Conservation (phyloP, 148 eudicot species). For the Rheum nobile region DNA sequence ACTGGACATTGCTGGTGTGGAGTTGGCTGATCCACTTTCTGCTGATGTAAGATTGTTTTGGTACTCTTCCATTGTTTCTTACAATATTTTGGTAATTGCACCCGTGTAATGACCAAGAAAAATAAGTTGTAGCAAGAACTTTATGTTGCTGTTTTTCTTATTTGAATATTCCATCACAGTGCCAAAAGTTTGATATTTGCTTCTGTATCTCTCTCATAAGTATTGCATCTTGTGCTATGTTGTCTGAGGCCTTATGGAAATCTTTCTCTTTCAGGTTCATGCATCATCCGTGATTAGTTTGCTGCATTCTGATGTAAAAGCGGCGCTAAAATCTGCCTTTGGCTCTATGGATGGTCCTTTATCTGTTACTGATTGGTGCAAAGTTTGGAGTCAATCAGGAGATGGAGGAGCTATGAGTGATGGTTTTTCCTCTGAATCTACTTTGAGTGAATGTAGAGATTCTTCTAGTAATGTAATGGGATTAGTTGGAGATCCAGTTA, state of each 20-base stretch:
- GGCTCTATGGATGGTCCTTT: slow-evolving; percentile 81
- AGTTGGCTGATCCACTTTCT: slow-evolving; percentile 78
- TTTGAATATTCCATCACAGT: neutral
- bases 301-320: slow-evolving; percentile 72
- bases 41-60: slow-evolving; percentile 54
- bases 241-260: slow-evolving; percentile 3
- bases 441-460: slow-evolving; percentile 67
- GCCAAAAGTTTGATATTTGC: neutral
- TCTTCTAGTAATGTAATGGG: slow-evolving; percentile 42
- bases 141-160: neutral
- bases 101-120: neutral
- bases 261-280: slow-evolving; percentile 57
- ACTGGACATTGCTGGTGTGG: slow-evolving; percentile 85
- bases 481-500: slow-evolving; percentile 54
- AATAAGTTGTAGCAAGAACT: neutral
- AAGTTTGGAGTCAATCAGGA: slow-evolving; percentile 55
- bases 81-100: neutral
- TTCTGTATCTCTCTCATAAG: neutral
- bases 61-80: neutral
- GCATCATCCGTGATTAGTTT: slow-evolving; percentile 73
- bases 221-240: neutral
- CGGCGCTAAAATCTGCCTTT: slow-evolving; percentile 82
- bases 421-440: slow-evolving; percentile 69
- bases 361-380: slow-evolving; percentile 84
- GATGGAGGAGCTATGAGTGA: slow-evolving; percentile 52